Evolutionary conservation across 1,139 yeast genomes (phyloP), one percentile per base, ranked within the genome.

Genomic region (Tardiomyces digboiensis): DNA sequence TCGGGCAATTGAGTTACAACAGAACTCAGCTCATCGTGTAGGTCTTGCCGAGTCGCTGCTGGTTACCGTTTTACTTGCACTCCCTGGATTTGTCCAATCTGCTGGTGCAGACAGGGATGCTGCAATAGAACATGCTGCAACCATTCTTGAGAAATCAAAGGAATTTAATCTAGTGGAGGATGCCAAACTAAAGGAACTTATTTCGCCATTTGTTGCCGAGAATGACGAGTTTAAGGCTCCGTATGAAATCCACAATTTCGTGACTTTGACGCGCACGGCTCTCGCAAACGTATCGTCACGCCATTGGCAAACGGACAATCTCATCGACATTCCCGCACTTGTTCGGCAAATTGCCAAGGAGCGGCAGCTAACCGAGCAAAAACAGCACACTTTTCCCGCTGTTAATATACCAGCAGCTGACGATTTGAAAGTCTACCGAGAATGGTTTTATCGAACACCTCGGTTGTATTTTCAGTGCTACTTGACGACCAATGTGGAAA

Each of bases 41-140:
- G 65, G 84, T 0, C 63, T 82, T 42, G 84, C 87, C 2, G 89
- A 85, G 57, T 81, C 82, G 42, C 63, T 87, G 19, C 85, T 67
- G 57, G 79, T 77, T 52, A 76, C 79, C 51, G 76, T 80, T 1
- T 65, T 85, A 49, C 62, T 83, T 23, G 71, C 88, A 7, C 57
- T 86, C 40, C 96, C 97, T 2, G 86, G 80, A 58, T 62, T 82
- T 47, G 60, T 58, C 42, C 46, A 50, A 18, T 26, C 33, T n/a
- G 39, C 56, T 14, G 52, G 51, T 2, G 41, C 49, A 37, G 47
- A 49, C 19, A 48, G 49, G 7, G 23, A 38, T 7, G 40, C 42
- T 13, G 40, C 37, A 10, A n/a, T n/a, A 3, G 6, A 10, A 3
- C 4, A 8, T 5, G 19, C 19, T 20, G 18, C 14, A 20, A 16